A percentile compares a stretch with the other conserved stretches of the same genome.
Conservation (phyloP, 805 yeast genomes). For the Candida wancherniae region DNA sequence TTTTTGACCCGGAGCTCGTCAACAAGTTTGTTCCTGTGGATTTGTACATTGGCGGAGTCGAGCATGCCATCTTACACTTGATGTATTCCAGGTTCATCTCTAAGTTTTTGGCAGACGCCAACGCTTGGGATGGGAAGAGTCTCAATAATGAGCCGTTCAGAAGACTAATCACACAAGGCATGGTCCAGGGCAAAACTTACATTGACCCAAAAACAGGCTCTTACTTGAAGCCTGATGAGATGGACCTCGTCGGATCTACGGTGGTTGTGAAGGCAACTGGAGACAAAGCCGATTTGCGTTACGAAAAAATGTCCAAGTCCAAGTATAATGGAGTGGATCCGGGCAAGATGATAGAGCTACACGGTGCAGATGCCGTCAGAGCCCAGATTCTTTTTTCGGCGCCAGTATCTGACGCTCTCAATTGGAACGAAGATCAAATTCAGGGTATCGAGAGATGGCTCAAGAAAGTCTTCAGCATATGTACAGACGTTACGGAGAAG, state of each 20-base stretch:
- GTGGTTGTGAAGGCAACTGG: conserved; percentile 46
- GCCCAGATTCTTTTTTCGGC: conserved; percentile 93
- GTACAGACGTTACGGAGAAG: conserved; percentile 18
- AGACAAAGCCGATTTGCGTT: conserved; percentile 49
- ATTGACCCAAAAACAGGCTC: conserved; percentile 66
- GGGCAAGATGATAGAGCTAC: conserved; percentile 58
- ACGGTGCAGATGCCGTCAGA: conserved; percentile 92
- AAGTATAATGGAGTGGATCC: conserved; percentile 96
- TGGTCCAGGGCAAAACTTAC: conserved; percentile 93
- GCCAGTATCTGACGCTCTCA: conserved; percentile 72
- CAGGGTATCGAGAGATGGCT: conserved; percentile 89
- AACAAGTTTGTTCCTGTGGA: conserved; percentile 72
- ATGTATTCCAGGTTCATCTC: conserved; percentile 82
- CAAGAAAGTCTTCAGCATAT: conserved; percentile 42
- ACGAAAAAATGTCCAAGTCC: conserved; percentile 95
- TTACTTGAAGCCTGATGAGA: conserved; percentile 76
- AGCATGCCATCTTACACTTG: conserved; percentile 91
- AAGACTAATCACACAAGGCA: conserved; percentile 85
- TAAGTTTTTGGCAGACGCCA: conserved; percentile 66
- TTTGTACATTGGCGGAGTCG: conserved; percentile 90
- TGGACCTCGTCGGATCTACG: conserved; percentile 39
- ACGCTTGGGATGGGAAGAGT: conserved; percentile 60
- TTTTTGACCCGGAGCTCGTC: conserved; percentile 52
- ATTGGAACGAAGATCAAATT: conserved; percentile 88
- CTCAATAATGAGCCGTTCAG: conserved; percentile 74